Base-by-base conservation (phyloP, 2,329 filamentous ascomycete species). In the Aureobasidium musti region DNA sequence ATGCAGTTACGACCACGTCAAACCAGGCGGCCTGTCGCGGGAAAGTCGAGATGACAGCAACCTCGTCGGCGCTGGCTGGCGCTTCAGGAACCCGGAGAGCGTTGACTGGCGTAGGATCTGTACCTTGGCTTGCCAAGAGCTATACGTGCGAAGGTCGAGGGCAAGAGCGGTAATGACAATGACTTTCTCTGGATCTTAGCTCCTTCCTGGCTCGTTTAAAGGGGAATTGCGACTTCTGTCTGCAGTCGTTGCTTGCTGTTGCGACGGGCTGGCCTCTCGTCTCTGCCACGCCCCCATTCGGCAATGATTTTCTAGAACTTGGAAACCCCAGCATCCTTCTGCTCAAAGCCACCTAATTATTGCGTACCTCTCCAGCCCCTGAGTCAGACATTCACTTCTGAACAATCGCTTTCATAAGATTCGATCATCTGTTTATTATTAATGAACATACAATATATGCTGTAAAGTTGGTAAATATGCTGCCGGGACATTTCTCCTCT, bases 1-100 rank as follows among this genome's bases (percentile, higher is more conserved):
- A 21, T 50, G 35, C 45, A 63, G 37, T 47, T 39, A 47, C n/a
- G 47, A 63, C 39, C 43, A 63, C 41, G 17, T 28, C 19, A 63
- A 47, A 45, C 59, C 59, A 52, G 59, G 59, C 59, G 59, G 59
- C 59, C 59, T 47, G 54, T 43, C 43, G 57, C 57, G 57, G n/a
- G 41, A 61, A 35, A 37, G 14, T 47, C 57, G 43, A 61, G 21
- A 61, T 61, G 57, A 61, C 57, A 61, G 43, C 57, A 41, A 61
- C 57, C 57, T 61, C 26, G 26, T 49, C 57, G 41, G 57, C 41
- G 57, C 57, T 60, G 28, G 54, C 37, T 41, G 37, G 54, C 23
- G 54, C 54, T 35, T 61, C 43, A 30, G 23, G 56, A 47, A 23
- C 28, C 26, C 39, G 56, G 14, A 39, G 56, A 60, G 57, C 41